Evolutionary conservation across 2,329 filamentous ascomycete species (phyloP).

Genomic region (Colletotrichum higginsianum): DNA sequence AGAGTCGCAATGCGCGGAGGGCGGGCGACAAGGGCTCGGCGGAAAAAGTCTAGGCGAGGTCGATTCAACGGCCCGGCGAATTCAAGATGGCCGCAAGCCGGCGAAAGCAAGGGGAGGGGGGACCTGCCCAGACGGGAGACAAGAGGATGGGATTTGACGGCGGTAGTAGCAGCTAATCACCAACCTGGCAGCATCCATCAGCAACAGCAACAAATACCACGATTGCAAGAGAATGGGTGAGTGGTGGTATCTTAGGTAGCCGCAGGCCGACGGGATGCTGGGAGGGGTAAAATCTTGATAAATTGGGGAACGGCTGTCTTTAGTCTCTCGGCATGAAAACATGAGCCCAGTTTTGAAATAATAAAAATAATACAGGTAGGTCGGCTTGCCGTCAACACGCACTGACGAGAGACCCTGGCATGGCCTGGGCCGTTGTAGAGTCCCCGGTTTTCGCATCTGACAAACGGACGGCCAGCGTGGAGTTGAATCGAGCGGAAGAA

Average conservation of each 20-base stretch:
- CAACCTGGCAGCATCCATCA: not conserved
- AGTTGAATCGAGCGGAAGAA: constrained; percentile 41
- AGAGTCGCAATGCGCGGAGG: constrained; percentile 18
- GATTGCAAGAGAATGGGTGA: constrained; percentile 8
- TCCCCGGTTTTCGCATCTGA: constrained; percentile 41
- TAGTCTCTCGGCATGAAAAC: constrained; percentile 17
- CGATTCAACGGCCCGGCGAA: constrained; percentile 24
- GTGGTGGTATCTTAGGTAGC: constrained; percentile 14
- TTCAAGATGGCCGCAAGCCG: constrained; percentile 4
- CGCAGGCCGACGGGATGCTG: constrained; percentile 22
- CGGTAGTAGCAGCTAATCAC: not conserved
- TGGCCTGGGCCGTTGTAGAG: constrained; percentile 35
- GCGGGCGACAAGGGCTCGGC: constrained; percentile 24
- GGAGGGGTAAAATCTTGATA: constrained; percentile 41
- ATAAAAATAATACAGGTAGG: not conserved
- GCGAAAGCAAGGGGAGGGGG: not conserved
- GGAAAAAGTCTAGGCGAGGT: constrained; percentile 22
- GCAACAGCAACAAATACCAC: constrained; percentile 9
- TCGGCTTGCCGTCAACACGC: constrained; percentile 23
- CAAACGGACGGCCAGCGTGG: constrained; percentile 38
- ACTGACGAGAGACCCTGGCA: constrained; percentile 34
- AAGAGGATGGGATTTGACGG: constrained; percentile 25
- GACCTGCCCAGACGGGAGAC: constrained; percentile 16
- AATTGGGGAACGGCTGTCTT: constrained; percentile 38
- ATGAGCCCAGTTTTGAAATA: not conserved